Conservation (phyloP, 1,284 basidiomycete species). For the Rhizoctonia solani region DNA sequence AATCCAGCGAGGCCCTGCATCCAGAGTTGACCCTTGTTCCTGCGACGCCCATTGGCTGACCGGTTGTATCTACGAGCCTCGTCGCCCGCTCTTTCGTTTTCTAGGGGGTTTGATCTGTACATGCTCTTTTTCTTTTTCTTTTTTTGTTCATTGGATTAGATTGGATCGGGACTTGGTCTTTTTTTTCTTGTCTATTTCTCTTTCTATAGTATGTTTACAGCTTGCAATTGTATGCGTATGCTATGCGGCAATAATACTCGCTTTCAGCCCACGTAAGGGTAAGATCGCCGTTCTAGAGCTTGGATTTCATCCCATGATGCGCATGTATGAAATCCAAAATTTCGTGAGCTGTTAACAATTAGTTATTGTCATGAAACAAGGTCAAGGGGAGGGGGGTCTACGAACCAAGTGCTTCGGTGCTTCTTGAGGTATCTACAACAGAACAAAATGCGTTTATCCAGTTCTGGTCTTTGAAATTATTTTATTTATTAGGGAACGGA, state of each 20-base stretch:
- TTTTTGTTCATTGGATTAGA: neutral
- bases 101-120: too few species aligned
- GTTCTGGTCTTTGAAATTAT: neutral
- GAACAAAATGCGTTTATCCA: neutral
- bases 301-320: neutral
- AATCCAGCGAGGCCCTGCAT: neutral
- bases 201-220: neutral
- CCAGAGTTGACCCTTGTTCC: conserved; percentile 17
- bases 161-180: neutral
- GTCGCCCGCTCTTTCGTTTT: too few species aligned
- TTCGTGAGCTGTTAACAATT: conserved; percentile 1
- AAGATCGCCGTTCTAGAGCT: neutral
- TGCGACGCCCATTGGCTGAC: conserved; percentile 18
- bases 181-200: neutral
- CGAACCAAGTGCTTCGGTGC: conserved; percentile 44
- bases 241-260: neutral
- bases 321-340: conserved; percentile 13
- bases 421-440: conserved; percentile 43
- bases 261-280: too few species aligned
- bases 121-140: too few species aligned
- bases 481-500: conserved; percentile 4
- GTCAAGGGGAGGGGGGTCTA: neutral
- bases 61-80: too few species aligned
- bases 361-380: neutral
- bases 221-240: neutral